Percentiles rank a stretch among this genome's conserved stretches.
Evolutionary conservation across 2,329 filamentous ascomycete species (phyloP).

Genomic region (Ilyonectria mors-panacis): DNA sequence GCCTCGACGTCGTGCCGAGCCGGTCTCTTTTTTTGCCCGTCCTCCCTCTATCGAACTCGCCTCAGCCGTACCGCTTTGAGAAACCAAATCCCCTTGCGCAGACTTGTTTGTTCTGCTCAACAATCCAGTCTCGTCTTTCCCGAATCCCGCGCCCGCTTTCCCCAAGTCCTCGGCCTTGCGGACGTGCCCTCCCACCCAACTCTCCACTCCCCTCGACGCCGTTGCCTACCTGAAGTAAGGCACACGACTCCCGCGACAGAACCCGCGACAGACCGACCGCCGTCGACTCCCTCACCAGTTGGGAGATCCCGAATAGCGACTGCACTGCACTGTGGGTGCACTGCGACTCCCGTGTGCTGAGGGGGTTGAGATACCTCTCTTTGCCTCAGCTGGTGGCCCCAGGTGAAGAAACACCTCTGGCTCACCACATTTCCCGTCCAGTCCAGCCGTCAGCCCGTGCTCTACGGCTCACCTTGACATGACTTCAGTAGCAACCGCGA

Average conservation of each 20-base stretch:
- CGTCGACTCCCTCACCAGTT: slow-evolving; percentile 40
- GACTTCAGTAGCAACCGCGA: slow-evolving; percentile 47
- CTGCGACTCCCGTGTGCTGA: slow-evolving; percentile 42
- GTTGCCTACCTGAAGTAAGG: slow-evolving; percentile 22
- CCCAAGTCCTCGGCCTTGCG: slow-evolving; percentile 39
- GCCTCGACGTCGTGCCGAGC: slow-evolving; percentile 39
- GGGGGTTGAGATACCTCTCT: slow-evolving; percentile 46
- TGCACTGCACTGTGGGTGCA: slow-evolving; percentile 44
- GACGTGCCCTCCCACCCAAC: slow-evolving; percentile 21
- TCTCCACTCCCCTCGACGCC: slow-evolving; percentile 27
- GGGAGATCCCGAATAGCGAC: slow-evolving; percentile 40
- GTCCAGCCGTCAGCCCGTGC: slow-evolving; percentile 37
- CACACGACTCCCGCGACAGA: slow-evolving; percentile 31
- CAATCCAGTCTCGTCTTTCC: slow-evolving; percentile 20
- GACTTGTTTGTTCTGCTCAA: slow-evolving; percentile 30
- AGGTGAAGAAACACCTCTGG: slow-evolving; percentile 42
- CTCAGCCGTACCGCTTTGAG: slow-evolving; percentile 35
- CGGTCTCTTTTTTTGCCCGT: slow-evolving; percentile 29
- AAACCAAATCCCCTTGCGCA: slow-evolving; percentile 33
- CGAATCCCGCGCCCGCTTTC: slow-evolving; percentile 20
- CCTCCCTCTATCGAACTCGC: slow-evolving; percentile 35
- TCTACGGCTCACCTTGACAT: slow-evolving; percentile 45
- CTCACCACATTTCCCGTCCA: slow-evolving; percentile 34
- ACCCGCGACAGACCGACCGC: slow-evolving; percentile 22
- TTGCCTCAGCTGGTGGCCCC: slow-evolving; percentile 31